These are phyloP conservation scores for Chrysopogon serrulatus DNA, from an alignment of 176 grass and related monocot species.

Conservation along the genomic window DNA sequence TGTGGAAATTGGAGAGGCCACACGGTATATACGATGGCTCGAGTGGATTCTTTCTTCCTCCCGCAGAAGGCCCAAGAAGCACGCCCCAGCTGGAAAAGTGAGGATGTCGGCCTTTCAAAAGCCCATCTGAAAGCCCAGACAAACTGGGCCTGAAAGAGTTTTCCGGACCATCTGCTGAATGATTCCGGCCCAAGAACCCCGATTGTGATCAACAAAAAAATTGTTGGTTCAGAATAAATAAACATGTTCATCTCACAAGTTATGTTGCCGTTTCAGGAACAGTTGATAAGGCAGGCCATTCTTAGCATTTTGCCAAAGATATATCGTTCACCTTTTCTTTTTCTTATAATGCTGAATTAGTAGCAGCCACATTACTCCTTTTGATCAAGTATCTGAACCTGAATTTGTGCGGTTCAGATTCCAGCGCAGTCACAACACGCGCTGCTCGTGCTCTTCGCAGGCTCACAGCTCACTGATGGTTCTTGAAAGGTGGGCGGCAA, in stretches of 20 bases:
- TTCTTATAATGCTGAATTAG: neutral
- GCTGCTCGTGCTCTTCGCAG: neutral
- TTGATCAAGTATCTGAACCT: neutral
- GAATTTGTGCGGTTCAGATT: neutral
- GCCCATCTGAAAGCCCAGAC: neutral
- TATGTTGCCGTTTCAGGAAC: neutral
- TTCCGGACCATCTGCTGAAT: neutral
- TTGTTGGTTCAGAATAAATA: too few relatives aligned
- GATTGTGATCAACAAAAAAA: too few relatives aligned
- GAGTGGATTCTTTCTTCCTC: neutral
- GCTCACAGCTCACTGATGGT: neutral
- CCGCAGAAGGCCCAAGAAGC: neutral
- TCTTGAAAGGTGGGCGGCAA: constrained; percentile 16
- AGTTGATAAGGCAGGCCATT: neutral
- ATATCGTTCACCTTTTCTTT: neutral
- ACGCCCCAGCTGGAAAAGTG: neutral
- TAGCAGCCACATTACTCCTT: neutral
- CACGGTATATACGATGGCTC: neutral
- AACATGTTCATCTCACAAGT: neutral
- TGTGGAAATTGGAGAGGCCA: neutral
- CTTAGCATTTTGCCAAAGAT: neutral
- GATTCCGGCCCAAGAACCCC: too few relatives aligned
- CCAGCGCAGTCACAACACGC: neutral
- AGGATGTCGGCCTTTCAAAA: neutral
- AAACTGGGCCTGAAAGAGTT: neutral